phyloP scores from a whole-genome alignment of 2,329 filamentous ascomycete genomes.

The Alternaria sp. region DNA sequence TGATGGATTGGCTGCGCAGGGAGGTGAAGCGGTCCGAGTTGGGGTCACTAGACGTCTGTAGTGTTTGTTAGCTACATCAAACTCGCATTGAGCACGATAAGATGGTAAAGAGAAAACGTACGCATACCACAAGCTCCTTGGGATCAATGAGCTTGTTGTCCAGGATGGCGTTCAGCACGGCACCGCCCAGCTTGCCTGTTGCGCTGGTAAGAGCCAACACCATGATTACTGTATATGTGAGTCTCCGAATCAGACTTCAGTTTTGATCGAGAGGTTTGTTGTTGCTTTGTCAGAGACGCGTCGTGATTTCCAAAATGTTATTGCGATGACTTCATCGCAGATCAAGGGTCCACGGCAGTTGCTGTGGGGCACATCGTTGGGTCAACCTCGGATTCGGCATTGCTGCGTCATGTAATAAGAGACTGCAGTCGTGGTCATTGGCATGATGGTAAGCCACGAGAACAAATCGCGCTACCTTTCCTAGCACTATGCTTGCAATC shows the following conservation, averaged over 20 bases:
- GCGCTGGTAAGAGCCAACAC: constrained; percentile 55
- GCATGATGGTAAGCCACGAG: too few relatives aligned
- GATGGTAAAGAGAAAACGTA: constrained; percentile 22
- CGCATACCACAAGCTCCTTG: constrained; percentile 51
- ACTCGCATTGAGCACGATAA: neutral
- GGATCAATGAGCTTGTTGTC: constrained; percentile 51
- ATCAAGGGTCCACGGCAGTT: constrained; percentile 4
- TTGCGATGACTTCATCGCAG: constrained; percentile 1
- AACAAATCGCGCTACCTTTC: too few relatives aligned
- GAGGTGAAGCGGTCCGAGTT: constrained; percentile 33
- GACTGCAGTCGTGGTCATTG: too few relatives aligned
- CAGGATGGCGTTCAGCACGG: constrained; percentile 55
- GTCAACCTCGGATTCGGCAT: too few relatives aligned
- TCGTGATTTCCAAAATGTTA: neutral
- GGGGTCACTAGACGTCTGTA: constrained; percentile 35
- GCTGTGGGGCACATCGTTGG: neutral
- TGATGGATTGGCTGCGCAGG: constrained; percentile 44
- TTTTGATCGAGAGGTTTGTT: neutral
- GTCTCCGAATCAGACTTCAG: neutral
- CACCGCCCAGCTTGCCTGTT: constrained; percentile 57
- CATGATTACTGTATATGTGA: neutral
- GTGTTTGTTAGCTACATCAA: neutral
- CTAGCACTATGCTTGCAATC: too few relatives aligned
- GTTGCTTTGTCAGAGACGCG: neutral
- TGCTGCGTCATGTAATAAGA: too few relatives aligned